These are phyloP conservation scores for Cutaneotrichosporon sp. DNA, from an alignment of 1,284 basidiomycete genomes.

Conservation along the genomic window DNA sequence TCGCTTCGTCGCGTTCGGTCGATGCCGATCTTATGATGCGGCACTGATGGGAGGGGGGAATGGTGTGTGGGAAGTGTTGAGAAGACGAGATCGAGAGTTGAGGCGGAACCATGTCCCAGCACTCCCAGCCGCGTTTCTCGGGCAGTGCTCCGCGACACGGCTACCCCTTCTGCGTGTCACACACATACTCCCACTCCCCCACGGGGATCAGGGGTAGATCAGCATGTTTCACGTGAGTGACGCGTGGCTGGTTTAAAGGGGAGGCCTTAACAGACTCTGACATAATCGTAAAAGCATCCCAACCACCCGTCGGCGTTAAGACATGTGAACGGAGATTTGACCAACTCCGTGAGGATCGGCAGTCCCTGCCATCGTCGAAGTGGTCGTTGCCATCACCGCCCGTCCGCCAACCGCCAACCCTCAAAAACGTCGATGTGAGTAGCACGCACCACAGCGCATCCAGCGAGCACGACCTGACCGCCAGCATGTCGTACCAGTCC, in stretches of 20 bases:
- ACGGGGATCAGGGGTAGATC: not conserved
- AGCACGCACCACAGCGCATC: not conserved
- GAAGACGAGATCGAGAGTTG: too few species aligned
- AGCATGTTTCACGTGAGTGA: too few species aligned
- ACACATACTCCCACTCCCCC: too few species aligned
- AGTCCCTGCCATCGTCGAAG: not conserved
- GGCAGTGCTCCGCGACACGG: too few species aligned
- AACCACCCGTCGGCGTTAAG: not conserved
- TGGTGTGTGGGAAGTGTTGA: not conserved
- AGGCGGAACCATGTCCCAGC: too few species aligned
- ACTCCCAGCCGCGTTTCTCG: too few species aligned
- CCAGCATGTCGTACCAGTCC: constrained; percentile 25
- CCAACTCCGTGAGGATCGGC: not conserved
- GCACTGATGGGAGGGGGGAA: not conserved
- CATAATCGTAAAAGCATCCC: not conserved
- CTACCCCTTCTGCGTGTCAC: too few species aligned
- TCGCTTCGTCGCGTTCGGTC: not conserved
- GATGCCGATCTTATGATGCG: not conserved
- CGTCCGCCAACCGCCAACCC: constrained; percentile 9
- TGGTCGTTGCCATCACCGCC: not conserved
- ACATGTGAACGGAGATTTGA: not conserved
- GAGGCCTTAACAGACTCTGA: not conserved
- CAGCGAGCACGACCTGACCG: not conserved
- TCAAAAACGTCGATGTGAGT: constrained; percentile 16
- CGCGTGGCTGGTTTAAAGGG: not conserved